These are phyloP conservation scores for Anastatica hierochuntica DNA, from an alignment of 345 rosid species.

Conservation along the genomic window DNA sequence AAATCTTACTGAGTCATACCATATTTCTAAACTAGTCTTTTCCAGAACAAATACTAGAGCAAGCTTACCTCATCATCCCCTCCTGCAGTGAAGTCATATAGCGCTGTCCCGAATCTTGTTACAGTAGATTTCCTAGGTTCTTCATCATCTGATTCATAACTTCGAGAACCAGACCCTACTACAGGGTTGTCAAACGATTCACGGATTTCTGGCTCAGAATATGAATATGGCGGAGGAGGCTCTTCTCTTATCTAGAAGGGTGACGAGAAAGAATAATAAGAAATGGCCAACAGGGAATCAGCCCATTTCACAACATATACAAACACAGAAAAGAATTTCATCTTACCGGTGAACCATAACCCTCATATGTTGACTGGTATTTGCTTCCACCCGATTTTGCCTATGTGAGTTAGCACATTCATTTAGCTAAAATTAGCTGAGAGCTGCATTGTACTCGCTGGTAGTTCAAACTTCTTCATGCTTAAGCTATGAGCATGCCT, in stretches of 20 bases:
- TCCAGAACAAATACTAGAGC: too few relatives aligned
- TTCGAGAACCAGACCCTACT: constrained; percentile 47
- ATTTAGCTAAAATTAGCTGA: not conserved
- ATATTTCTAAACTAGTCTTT: too few relatives aligned
- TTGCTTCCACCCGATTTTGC: constrained; percentile 53
- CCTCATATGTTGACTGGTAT: constrained; percentile 52
- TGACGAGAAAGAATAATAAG: not conserved
- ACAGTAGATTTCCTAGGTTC: constrained; percentile 50
- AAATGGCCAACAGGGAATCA: not conserved
- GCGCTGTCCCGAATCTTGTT: constrained; percentile 66
- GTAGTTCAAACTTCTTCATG: not conserved
- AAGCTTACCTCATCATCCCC: constrained; percentile 92
- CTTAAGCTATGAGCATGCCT: constrained; percentile 3
- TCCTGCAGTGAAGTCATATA: constrained; percentile 95
- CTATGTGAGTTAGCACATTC: constrained; percentile 27
- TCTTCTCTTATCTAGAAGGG: constrained; percentile 74
- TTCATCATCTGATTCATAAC: constrained; percentile 59
- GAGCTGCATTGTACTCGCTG: not conserved
- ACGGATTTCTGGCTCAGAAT: constrained; percentile 42
- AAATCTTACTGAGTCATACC: too few relatives aligned
- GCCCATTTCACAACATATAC: not conserved
- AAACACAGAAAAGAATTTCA: constrained; percentile 7
- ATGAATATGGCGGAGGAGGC: constrained; percentile 80
- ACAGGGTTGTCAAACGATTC: constrained; percentile 78
- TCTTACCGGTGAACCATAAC: constrained; percentile 62